Conservation (phyloP, 2,329 filamentous ascomycete genomes). For the Alternaria sp. region DNA sequence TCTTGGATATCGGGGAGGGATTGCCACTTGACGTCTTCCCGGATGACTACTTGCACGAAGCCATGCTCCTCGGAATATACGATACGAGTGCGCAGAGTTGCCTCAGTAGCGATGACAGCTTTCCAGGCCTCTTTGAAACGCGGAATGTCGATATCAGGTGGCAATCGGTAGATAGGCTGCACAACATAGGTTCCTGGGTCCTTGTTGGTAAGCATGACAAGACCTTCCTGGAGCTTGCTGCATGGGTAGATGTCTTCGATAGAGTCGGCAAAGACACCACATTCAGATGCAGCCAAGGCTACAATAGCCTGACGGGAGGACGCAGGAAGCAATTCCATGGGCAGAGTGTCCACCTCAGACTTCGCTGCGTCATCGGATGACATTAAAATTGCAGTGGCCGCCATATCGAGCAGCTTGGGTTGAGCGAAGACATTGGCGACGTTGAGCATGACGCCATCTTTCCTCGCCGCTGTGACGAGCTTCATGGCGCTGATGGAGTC, state of each 20-base stretch:
- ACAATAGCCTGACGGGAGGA: conserved; percentile 28
- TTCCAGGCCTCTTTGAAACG: conserved; percentile 59
- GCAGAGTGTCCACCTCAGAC: conserved; percentile 23
- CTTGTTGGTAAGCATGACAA: conserved; percentile 42
- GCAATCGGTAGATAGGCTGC: conserved; percentile 53
- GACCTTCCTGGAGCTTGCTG: conserved; percentile 44
- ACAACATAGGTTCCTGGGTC: conserved; percentile 47
- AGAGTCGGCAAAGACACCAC: conserved; percentile 31
- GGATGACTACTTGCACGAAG: conserved; percentile 46
- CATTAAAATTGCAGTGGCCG: conserved; percentile 32
- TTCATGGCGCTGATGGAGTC: conserved; percentile 59
- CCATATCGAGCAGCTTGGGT: conserved; percentile 57
- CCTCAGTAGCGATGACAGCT: conserved; percentile 52
- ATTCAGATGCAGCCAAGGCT: conserved; percentile 41
- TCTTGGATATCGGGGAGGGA: conserved; percentile 29
- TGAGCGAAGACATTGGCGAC: conserved; percentile 57
- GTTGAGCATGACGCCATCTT: conserved; percentile 52
- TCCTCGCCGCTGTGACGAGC: conserved; percentile 54
- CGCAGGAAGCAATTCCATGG: conserved; percentile 38
- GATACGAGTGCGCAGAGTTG: conserved; percentile 59
- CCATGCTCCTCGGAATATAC: conserved; percentile 42
- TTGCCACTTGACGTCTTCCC: conserved; percentile 33
- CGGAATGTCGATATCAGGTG: conserved; percentile 35
- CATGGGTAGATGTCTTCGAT: conserved; percentile 47
- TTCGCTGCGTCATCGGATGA: conserved; percentile 32